Evolutionary conservation across 345 rosid genomes (phyloP).

Genomic region (Hibiscus trionum): DNA sequence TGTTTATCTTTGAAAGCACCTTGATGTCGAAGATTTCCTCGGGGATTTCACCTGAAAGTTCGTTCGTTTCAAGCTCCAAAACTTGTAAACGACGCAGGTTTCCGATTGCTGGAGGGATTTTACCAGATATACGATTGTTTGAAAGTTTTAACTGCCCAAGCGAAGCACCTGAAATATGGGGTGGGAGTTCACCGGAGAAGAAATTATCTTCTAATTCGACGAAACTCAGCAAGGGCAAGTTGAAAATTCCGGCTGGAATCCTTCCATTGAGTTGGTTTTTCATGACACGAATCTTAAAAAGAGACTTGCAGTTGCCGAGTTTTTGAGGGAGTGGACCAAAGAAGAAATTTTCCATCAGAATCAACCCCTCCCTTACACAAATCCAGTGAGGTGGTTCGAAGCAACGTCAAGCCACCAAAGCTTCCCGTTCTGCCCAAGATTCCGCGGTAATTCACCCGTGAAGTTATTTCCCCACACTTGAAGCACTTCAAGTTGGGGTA

Average conservation of each 20-base stretch:
- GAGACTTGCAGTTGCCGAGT: constrained; percentile 56
- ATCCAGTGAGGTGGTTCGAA: constrained; percentile 54
- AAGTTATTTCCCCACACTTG: constrained; percentile 72
- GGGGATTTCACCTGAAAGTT: too few relatives aligned
- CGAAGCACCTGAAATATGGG: too few relatives aligned
- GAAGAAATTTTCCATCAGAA: constrained; percentile 63
- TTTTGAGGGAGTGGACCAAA: constrained; percentile 58
- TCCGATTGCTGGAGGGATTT: too few relatives aligned
- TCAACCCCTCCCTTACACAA: constrained; percentile 64
- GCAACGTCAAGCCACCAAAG: constrained; percentile 50
- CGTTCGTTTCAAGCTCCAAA: too few relatives aligned
- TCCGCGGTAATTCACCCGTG: constrained; percentile 52
- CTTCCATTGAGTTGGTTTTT: constrained; percentile 42
- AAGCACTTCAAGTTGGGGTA: constrained; percentile 54
- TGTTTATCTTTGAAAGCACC: too few relatives aligned
- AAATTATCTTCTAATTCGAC: constrained; percentile 23
- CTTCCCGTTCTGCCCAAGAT: constrained; percentile 64
- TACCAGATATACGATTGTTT: too few relatives aligned
- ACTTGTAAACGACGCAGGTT: too few relatives aligned
- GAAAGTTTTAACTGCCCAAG: too few relatives aligned
- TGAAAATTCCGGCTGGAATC: constrained; percentile 64
- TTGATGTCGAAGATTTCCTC: too few relatives aligned
- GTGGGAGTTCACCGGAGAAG: too few relatives aligned
- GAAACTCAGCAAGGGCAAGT: constrained; percentile 32
- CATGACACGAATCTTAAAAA: constrained; percentile 42